Conservation (phyloP, 1,284 basidiomycete genomes). For the Schizophyllum amplum region DNA sequence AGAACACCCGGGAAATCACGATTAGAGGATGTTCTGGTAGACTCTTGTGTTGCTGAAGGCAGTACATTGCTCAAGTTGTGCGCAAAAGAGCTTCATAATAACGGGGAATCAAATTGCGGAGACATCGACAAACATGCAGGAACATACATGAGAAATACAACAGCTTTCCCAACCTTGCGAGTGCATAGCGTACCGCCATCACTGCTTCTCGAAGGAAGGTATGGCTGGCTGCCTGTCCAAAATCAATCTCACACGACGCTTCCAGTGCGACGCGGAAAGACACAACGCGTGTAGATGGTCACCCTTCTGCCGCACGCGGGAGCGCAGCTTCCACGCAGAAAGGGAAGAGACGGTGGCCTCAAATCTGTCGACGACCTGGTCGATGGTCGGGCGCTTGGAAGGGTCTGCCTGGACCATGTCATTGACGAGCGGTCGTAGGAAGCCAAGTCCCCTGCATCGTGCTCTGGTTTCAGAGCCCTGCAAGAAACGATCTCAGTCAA, state of each 20-base stretch:
- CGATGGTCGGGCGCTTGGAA: slow-evolving; percentile 6
- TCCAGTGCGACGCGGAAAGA: neutral
- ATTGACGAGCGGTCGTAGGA: slow-evolving; percentile 5
- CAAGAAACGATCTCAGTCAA: neutral
- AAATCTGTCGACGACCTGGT: slow-evolving; percentile 5
- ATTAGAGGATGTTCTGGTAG: no score
- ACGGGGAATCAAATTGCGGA: no score
- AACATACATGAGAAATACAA: no score
- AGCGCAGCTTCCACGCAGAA: slow-evolving; percentile 14
- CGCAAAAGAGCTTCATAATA: no score
- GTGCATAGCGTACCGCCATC: no score
- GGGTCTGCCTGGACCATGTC: slow-evolving; percentile 7
- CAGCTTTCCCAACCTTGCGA: no score
- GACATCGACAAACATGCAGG: no score
- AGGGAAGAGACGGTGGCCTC: slow-evolving; percentile 10
- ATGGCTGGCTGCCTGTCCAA: neutral
- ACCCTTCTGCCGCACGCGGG: slow-evolving; percentile 7
- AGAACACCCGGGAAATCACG: no score
- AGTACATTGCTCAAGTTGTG: no score
- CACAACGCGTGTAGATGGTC: neutral
- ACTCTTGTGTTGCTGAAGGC: no score
- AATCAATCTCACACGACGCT: neutral
- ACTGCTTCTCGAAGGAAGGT: no score
- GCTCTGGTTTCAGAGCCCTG: no score
- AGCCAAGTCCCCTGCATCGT: slow-evolving; percentile 2